These are phyloP conservation scores for Solanum stenotomum DNA, from an alignment of 257 asterid genomes.

Conservation along the genomic window DNA sequence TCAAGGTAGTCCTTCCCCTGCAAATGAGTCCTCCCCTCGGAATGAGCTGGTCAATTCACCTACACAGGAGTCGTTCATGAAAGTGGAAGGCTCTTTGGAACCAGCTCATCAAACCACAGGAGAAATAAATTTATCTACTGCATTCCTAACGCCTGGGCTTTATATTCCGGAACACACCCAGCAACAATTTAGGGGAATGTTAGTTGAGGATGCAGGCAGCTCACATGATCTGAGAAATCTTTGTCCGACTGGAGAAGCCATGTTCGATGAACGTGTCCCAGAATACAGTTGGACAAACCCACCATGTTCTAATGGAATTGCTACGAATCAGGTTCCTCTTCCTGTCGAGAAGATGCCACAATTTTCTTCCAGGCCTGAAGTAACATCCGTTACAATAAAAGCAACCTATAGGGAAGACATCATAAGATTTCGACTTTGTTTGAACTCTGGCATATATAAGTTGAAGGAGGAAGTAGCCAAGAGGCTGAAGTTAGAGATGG, in stretches of 20 bases:
- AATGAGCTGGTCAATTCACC: constrained; percentile 40
- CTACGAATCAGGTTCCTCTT: constrained; percentile 21
- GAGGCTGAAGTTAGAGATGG: constrained; percentile 65
- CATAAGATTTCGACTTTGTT: constrained; percentile 56
- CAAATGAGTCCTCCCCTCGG: constrained; percentile 38
- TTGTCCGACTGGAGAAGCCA: constrained; percentile 39
- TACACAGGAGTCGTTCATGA: constrained; percentile 19
- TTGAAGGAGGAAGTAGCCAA: constrained; percentile 74
- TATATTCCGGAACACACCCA: constrained; percentile 17
- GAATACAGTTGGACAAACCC: constrained; percentile 56
- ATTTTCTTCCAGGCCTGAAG: constrained; percentile 36
- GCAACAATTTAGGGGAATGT: constrained; percentile 51
- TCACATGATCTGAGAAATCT: constrained; percentile 65
- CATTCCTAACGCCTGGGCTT: constrained; percentile 36
- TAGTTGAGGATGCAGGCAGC: constrained; percentile 77
- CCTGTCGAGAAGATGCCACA: constrained; percentile 28
- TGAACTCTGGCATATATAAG: constrained; percentile 38
- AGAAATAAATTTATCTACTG: constrained; percentile 29
- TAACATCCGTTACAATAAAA: constrained; percentile 54
- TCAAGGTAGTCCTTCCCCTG: constrained; percentile 47
- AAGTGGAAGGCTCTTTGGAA: constrained; percentile 20
- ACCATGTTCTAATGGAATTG: constrained; percentile 15
- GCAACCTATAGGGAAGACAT: constrained; percentile 72
- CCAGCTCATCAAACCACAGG: constrained; percentile 21
- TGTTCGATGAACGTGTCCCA: constrained; percentile 33